phyloP scores from a whole-genome alignment of 139 green algal species.

The Astrephomene gubernaculifera region DNA sequence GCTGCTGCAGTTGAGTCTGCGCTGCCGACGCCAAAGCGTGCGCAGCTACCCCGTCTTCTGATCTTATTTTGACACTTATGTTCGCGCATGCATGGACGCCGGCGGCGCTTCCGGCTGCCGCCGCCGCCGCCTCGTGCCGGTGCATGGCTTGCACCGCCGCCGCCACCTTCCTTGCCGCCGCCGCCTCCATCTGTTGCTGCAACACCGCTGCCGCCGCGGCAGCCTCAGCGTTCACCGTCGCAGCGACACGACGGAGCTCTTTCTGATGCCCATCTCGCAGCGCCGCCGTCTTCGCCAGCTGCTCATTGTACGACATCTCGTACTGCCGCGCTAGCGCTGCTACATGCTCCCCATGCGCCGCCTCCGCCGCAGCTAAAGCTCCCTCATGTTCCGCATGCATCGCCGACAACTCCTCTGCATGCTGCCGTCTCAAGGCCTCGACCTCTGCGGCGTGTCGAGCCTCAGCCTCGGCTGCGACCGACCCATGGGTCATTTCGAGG shows the following conservation, averaged over 20 bases:
- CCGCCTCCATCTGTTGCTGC: neutral
- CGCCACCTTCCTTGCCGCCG: neutral
- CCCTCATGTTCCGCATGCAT: neutral
- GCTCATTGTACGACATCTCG: slow-evolving; percentile 14
- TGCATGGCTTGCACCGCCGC: neutral
- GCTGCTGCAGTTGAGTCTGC: neutral
- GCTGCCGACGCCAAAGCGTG: neutral
- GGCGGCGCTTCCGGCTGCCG: neutral
- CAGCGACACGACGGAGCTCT: slow-evolving; percentile 29
- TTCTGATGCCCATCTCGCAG: slow-evolving; percentile 16
- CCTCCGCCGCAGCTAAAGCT: slow-evolving; percentile 15
- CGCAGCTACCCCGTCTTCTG: neutral
- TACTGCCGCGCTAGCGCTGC: slow-evolving; percentile 1
- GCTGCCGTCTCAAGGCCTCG: neutral
- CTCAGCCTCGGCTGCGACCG: neutral
- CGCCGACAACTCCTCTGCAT: slow-evolving; percentile 13
- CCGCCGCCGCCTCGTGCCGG: neutral
- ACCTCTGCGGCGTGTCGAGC: neutral
- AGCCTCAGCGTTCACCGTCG: slow-evolving; percentile 21
- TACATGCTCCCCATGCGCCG: neutral
- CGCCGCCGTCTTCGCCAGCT: slow-evolving; percentile 13
- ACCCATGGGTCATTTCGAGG: slow-evolving; percentile 15
- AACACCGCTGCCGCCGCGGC: slow-evolving; percentile 10
- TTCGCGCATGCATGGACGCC: neutral
- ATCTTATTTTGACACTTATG: neutral